phyloP scores from a whole-genome alignment of 208 protist species.

The Leishmania guyanensis region DNA sequence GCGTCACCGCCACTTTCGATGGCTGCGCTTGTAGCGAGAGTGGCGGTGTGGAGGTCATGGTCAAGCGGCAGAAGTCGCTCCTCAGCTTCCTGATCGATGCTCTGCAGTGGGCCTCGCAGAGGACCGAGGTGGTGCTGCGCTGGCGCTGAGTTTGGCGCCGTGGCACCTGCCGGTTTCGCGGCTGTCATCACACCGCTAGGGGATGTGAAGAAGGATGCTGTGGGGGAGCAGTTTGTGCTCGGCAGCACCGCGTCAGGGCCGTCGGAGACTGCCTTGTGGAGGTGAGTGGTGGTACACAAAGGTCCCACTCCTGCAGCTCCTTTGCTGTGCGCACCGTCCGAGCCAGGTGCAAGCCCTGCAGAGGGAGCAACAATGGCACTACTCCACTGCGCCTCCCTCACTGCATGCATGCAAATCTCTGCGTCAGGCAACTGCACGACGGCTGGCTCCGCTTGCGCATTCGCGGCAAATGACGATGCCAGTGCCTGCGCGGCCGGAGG shows the following conservation, averaged over 20 bases:
- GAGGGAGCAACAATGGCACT: background rate
- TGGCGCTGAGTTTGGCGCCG: background rate
- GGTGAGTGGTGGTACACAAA: background rate
- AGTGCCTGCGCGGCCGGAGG: background rate
- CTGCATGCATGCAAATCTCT: background rate
- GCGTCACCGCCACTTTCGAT: background rate
- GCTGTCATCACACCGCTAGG: background rate
- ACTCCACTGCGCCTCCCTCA: background rate
- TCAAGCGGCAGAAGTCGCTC: background rate
- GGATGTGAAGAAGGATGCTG: background rate
- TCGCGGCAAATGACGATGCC: too few species aligned
- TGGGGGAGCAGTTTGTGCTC: background rate
- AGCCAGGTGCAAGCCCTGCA: background rate
- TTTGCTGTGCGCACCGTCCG: background rate
- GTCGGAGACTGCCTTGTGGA: background rate
- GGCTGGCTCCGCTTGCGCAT: background rate
- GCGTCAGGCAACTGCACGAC: background rate
- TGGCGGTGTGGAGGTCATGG: background rate
- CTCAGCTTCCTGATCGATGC: background rate
- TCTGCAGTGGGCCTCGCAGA: background rate
- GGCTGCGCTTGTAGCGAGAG: background rate
- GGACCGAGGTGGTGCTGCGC: background rate
- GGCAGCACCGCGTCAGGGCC: background rate
- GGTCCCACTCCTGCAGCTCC: background rate
- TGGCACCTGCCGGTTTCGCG: background rate